These are phyloP conservation scores for Chiua sp. DNA, from an alignment of 1,284 basidiomycete species.

Conservation along the genomic window DNA sequence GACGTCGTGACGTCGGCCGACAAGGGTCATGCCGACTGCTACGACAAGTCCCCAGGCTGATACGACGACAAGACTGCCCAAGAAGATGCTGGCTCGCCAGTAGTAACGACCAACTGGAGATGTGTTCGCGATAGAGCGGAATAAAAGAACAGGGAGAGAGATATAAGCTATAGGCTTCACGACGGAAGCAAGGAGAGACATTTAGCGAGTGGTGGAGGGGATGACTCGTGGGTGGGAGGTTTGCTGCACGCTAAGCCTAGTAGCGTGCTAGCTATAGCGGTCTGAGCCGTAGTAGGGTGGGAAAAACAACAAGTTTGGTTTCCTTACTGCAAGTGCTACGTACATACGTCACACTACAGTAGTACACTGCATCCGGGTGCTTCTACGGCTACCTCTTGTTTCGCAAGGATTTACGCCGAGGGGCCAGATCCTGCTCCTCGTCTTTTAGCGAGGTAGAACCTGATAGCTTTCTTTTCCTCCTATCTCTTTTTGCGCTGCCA, in stretches of 20 bases:
- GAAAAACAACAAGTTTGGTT: slow-evolving; percentile 28
- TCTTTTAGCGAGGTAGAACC: slow-evolving; percentile 5
- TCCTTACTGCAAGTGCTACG: neutral
- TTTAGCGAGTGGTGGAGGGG: slow-evolving; percentile 36
- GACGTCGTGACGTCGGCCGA: slow-evolving; percentile 83
- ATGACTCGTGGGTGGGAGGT: slow-evolving; percentile 15
- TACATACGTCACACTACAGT: too few species aligned
- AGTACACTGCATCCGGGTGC: neutral
- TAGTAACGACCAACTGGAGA: slow-evolving; percentile 72
- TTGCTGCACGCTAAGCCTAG: slow-evolving; percentile 29
- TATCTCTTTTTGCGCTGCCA: slow-evolving; percentile 53
- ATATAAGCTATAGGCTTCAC: slow-evolving; percentile 75
- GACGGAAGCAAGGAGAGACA: slow-evolving; percentile 64
- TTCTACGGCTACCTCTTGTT: slow-evolving; percentile 20
- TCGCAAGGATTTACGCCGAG: slow-evolving; percentile 30
- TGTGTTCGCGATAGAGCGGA: slow-evolving; percentile 59
- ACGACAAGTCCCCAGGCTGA: slow-evolving; percentile 81
- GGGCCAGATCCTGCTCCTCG: slow-evolving; percentile 1
- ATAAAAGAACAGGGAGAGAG: slow-evolving; percentile 68
- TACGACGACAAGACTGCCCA: slow-evolving; percentile 75
- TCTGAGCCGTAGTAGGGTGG: slow-evolving; percentile 34
- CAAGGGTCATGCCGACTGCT: slow-evolving; percentile 70
- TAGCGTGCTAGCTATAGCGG: slow-evolving; percentile 19
- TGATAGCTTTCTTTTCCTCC: slow-evolving; percentile 31
- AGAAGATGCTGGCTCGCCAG: slow-evolving; percentile 75